Conservation (phyloP, 148 eudicot species). For the Nyssa sinensis region DNA sequence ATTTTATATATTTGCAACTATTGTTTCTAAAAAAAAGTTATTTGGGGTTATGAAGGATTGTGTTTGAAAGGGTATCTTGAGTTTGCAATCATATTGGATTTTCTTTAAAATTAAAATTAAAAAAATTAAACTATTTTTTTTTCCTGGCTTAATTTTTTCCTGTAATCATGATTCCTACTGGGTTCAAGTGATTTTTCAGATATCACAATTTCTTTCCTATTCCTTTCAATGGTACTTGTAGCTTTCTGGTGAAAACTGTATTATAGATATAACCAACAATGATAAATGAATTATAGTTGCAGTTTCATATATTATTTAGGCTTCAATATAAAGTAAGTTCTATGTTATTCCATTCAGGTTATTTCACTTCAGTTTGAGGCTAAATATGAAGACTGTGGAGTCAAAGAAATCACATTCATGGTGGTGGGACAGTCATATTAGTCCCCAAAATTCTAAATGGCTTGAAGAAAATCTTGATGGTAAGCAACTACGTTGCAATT, state of each 20-base stretch:
- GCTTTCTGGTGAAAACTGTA: not conserved
- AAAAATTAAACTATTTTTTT: not conserved
- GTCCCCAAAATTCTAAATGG: conserved; percentile 27
- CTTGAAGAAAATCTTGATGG: conserved; percentile 44
- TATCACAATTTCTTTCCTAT: not conserved
- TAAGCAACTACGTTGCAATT: conserved; percentile 19
- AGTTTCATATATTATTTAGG: not conserved
- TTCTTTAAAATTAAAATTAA: not conserved
- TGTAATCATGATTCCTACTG: not conserved
- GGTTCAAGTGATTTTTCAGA: not conserved
- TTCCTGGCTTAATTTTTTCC: not conserved
- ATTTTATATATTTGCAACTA: not conserved
- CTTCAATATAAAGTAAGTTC: not conserved
- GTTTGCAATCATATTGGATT: not conserved
- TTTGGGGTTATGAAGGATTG: not conserved
- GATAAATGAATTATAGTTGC: not conserved
- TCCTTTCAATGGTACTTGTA: not conserved
- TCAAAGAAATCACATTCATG: conserved; percentile 8
- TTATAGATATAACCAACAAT: not conserved
- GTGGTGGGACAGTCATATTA: conserved; percentile 9
- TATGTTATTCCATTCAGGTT: not conserved
- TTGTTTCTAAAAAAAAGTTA: not conserved
- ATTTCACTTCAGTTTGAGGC: conserved; percentile 1
- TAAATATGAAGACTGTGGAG: not conserved
- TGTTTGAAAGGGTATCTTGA: not conserved